These are phyloP conservation scores for Phaeotremella skinneri DNA, from an alignment of 768 basidiomycete species.

Conservation along the genomic window DNA sequence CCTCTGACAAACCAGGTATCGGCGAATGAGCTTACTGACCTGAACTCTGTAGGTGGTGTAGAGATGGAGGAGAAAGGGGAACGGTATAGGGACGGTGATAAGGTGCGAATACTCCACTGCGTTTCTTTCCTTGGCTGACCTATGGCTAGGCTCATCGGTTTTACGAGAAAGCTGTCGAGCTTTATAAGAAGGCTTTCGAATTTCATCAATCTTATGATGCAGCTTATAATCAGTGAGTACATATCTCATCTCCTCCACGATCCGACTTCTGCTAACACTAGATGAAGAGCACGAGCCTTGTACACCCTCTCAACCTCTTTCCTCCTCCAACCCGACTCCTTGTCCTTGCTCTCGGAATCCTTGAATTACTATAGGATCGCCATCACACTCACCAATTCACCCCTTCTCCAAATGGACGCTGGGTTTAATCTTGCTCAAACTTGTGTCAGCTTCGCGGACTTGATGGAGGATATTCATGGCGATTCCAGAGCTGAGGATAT, in stretches of 20 bases:
- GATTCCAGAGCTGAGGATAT: slow-evolving; percentile 17
- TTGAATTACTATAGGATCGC: slow-evolving; percentile 39
- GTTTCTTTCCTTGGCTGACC: background rate
- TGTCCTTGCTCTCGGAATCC: slow-evolving; percentile 28
- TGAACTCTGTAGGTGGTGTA: slow-evolving; percentile 35
- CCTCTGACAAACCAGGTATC: background rate
- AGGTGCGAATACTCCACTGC: slow-evolving; percentile 23
- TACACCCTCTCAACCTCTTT: slow-evolving; percentile 45
- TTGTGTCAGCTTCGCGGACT: slow-evolving; percentile 37
- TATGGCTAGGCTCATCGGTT: slow-evolving; percentile 41
- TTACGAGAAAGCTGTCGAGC: slow-evolving; percentile 46
- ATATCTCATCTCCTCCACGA: background rate
- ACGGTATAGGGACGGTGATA: slow-evolving; percentile 48
- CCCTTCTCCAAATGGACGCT: slow-evolving; percentile 42
- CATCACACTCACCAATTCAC: slow-evolving; percentile 29
- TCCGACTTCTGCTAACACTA: background rate
- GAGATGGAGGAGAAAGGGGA: slow-evolving; percentile 52
- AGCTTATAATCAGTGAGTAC: slow-evolving; percentile 38
- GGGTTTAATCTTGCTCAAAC: slow-evolving; percentile 47
- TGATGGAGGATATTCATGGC: slow-evolving; percentile 36
- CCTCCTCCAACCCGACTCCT: slow-evolving; percentile 39
- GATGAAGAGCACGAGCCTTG: slow-evolving; percentile 42
- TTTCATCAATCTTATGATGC: slow-evolving; percentile 45
- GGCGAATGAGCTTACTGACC: background rate
- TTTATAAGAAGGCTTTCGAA: slow-evolving; percentile 41